Evolutionary conservation across 2,329 filamentous ascomycete species (phyloP), one percentile per base, ranked within the genome.

Genomic region (Coniochaeta sp.): DNA sequence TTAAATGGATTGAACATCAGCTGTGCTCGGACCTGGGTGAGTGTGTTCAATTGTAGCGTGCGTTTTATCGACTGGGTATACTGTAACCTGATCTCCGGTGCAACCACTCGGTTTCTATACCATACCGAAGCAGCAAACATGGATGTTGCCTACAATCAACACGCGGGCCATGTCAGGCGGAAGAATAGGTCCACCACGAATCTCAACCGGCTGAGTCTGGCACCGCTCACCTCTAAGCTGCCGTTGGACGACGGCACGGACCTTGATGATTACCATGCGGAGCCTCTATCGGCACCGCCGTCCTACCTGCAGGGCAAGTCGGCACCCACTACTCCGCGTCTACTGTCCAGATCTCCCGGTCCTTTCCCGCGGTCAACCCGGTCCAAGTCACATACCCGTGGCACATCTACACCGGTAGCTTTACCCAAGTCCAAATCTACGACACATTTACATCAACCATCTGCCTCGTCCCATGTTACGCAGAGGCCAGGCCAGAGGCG

Each of bases 381-480:
- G 55, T 80, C 79, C 28, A 76, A 74, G 62, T 78, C 77, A 34
- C 74, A 77, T 47, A 76, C 75, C 61, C 76, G 77, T 64, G 73
- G 70, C 17, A 67, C 74, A 59, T 76, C 75, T 17, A 70, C 71
- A 38, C 71, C 75, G 57, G 64, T 67, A 60, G 66, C 74, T 12
- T 70, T 87, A 7, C 70, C 78, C 33, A 89, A 87, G 73, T 87
- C 84, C 73, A 87, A 86, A 71, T 89, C 86, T 0, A 81, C 84
- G 50, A 81, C 81, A 1, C 80, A 88, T 56, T 77, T 88, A 33
- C 66, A 54, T 61, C 64, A 38, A 28, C 1, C 47, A 31, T 16
- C 47, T 60, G 62, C 55, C 66, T 64, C 52, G 60, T 63, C 40
- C 61, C 65, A 12, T 69, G 69, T 11, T 67, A 69, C 52, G 60